Percentiles rank a stretch among this genome's conserved stretches.
These are phyloP conservation scores for Aspergillus leporis DNA, from an alignment of 495 filamentous ascomycete species.

Conservation along the genomic window DNA sequence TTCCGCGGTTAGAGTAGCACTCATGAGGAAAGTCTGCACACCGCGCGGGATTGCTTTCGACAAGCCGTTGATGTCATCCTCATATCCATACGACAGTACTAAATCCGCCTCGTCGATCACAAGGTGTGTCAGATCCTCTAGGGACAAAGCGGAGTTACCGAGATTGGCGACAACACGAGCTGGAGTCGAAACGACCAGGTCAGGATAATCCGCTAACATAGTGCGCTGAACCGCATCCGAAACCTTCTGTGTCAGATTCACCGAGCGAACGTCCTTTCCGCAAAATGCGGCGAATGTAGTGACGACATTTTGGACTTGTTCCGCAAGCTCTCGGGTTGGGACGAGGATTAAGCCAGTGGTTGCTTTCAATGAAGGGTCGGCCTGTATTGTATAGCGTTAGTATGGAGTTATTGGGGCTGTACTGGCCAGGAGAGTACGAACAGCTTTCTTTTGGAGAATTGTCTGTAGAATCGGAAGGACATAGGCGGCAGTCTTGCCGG, in stretches of 20 bases:
- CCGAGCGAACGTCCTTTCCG: conserved; percentile 72
- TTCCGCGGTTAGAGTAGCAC: conserved; percentile 84
- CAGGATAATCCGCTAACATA: conserved; percentile 81
- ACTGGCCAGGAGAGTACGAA: conserved; percentile 33
- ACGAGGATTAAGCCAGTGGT: conserved; percentile 82
- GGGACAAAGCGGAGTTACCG: conserved; percentile 64
- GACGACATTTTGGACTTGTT: conserved; percentile 78
- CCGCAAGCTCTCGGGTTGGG: conserved; percentile 89
- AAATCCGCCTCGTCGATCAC: conserved; percentile 96
- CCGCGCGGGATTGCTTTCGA: conserved; percentile 76
- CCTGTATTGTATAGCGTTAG: conserved; percentile 23
- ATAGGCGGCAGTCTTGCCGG: conserved; percentile 97
- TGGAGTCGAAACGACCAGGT: conserved; percentile 88
- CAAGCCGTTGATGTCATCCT: conserved; percentile 80
- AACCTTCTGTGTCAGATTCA: conserved; percentile 86
- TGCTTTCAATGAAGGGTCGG: conserved; percentile 42
- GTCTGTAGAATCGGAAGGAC: conserved; percentile 83
- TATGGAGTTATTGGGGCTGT: background rate
- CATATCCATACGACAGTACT: conserved; percentile 92
- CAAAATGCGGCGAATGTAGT: conserved; percentile 77
- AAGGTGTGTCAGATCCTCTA: conserved; percentile 71
- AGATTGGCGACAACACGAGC: conserved; percentile 70
- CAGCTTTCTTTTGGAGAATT: conserved; percentile 75
- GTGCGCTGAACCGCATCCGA: conserved; percentile 83
- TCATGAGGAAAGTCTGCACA: conserved; percentile 89